A percentile compares a stretch with the other conserved stretches of the same genome.
Evolutionary conservation across 441 rosid genomes (phyloP).

Genomic region (Kokia cookei): DNA sequence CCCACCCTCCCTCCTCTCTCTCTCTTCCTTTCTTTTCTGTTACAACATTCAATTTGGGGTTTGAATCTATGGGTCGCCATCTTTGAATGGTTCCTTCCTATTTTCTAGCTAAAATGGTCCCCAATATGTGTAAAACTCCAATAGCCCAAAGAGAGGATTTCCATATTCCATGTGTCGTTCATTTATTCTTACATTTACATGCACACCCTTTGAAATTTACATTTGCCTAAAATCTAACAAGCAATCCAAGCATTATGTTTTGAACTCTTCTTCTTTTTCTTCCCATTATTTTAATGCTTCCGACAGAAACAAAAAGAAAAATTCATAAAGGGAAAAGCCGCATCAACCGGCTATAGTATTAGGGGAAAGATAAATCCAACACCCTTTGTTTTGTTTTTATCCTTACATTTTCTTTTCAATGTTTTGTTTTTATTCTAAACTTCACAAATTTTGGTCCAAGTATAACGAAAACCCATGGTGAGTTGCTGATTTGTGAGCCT

Average conservation of each 20-base stretch:
- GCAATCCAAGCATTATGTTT: neutral
- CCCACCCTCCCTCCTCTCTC: neutral
- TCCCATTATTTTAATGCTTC: constrained; percentile 3
- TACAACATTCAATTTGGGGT: constrained; percentile 17
- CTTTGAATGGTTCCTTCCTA: constrained; percentile 26
- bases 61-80: constrained; percentile 19
- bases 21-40: neutral
- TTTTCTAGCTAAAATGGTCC: constrained; percentile 24
- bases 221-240: neutral
- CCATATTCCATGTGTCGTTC: constrained; percentile 13
- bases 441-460: no score
- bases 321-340: neutral
- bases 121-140: neutral
- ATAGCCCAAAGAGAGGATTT: neutral
- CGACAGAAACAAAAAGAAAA: neutral
- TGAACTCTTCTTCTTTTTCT: neutral
- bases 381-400: neutral
- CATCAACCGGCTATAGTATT: neutral
- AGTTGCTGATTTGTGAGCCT: neutral
- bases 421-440: neutral
- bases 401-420: no score
- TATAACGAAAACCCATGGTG: no score
- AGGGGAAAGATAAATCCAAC: neutral
- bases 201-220: neutral
- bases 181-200: constrained; percentile 10